Percentiles rank a stretch among this genome's conserved stretches.
These are phyloP conservation scores for Psilocybe mexicana DNA, from an alignment of 1,284 basidiomycete species.

Conservation along the genomic window DNA sequence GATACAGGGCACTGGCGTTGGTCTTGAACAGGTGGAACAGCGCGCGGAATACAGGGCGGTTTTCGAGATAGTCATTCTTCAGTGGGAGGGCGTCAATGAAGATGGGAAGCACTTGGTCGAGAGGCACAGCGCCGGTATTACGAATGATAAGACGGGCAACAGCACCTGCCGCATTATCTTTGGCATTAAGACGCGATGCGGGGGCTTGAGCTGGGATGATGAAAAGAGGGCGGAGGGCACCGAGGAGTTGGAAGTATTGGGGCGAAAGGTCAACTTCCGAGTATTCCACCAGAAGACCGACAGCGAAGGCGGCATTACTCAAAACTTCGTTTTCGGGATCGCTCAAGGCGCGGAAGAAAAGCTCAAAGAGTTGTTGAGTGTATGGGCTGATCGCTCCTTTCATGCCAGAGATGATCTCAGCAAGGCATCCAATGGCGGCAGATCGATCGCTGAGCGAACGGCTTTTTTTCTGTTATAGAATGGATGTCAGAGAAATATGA, in stretches of 20 bases:
- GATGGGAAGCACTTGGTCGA: constrained; percentile 89
- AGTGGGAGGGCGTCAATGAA: constrained; percentile 85
- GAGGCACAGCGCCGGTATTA: constrained; percentile 80
- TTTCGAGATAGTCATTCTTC: constrained; percentile 88
- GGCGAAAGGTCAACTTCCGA: constrained; percentile 80
- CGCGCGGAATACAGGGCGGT: constrained; percentile 86
- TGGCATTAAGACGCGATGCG: constrained; percentile 76
- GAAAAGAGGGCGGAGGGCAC: constrained; percentile 85
- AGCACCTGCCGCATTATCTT: constrained; percentile 95
- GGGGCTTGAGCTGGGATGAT: constrained; percentile 60
- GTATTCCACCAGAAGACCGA: constrained; percentile 91
- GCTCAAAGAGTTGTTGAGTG: constrained; percentile 81
- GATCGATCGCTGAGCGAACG: constrained; percentile 91
- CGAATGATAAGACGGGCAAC: constrained; percentile 88
- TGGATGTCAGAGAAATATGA: constrained; percentile 9
- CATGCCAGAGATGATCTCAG: constrained; percentile 95
- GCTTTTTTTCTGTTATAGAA: constrained; percentile 64
- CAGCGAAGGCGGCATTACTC: constrained; percentile 95
- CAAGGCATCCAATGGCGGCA: constrained; percentile 91
- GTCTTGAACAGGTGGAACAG: constrained; percentile 88
- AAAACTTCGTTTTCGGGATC: constrained; percentile 92
- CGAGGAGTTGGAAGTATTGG: constrained; percentile 83
- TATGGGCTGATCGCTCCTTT: constrained; percentile 85
- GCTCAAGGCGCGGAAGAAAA: constrained; percentile 82
- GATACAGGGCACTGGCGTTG: constrained; percentile 69